phyloP scores from a whole-genome alignment of 495 filamentous ascomycete genomes.

The Lophiotrema nucula region DNA sequence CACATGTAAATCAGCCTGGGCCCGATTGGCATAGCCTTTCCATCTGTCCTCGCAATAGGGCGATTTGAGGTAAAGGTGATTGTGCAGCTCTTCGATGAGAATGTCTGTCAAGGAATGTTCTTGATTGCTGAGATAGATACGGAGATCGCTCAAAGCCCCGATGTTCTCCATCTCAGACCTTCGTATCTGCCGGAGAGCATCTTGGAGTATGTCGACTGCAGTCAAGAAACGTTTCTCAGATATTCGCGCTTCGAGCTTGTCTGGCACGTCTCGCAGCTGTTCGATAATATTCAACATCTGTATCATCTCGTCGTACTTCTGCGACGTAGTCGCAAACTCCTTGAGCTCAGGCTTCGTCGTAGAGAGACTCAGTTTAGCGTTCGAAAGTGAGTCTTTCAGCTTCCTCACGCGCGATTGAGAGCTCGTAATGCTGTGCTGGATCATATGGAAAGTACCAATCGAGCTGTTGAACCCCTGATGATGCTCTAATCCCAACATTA shows the following conservation, averaged over 20 bases:
- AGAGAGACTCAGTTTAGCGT: slow-evolving; percentile 77
- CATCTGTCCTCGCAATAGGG: slow-evolving; percentile 94
- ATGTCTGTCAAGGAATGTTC: slow-evolving; percentile 88
- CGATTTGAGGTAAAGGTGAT: slow-evolving; percentile 94
- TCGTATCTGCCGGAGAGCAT: slow-evolving; percentile 75
- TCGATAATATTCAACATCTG: slow-evolving; percentile 82
- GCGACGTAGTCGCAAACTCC: slow-evolving; percentile 76
- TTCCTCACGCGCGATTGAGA: slow-evolving; percentile 82
- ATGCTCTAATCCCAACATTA: slow-evolving; percentile 64
- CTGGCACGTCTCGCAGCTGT: slow-evolving; percentile 84
- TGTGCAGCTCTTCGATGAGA: slow-evolving; percentile 91
- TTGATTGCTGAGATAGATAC: slow-evolving; percentile 87
- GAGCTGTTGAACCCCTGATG: slow-evolving; percentile 99
- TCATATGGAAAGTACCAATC: slow-evolving; percentile 98
- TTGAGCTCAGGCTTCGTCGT: slow-evolving; percentile 90
- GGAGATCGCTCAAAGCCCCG: slow-evolving; percentile 80
- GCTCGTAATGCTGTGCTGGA: slow-evolving; percentile 85
- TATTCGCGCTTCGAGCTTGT: slow-evolving; percentile 87
- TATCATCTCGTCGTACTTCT: slow-evolving; percentile 88
- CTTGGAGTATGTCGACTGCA: slow-evolving; percentile 87
- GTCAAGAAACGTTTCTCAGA: slow-evolving; percentile 94
- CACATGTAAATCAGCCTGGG: slow-evolving; percentile 44
- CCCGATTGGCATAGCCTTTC: slow-evolving; percentile 60
- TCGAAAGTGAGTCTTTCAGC: slow-evolving; percentile 77
- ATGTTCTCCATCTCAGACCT: slow-evolving; percentile 89